Conservation (phyloP, 2,329 filamentous ascomycete genomes). For the Penicillium sp. region DNA sequence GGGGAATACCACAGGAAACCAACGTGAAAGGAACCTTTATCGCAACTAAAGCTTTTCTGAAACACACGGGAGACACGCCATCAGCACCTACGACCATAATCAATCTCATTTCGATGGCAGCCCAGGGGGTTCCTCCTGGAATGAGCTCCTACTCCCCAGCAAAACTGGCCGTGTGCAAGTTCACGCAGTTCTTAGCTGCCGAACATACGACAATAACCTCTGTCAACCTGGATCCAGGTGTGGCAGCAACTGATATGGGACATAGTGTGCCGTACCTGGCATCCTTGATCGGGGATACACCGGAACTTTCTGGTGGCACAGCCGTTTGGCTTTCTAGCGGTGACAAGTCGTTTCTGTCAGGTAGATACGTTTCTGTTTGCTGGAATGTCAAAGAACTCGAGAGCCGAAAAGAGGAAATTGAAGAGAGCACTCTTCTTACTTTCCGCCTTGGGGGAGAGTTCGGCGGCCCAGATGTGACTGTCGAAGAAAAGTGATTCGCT, state of each 20-base stretch:
- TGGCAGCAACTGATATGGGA: slow-evolving; percentile 39
- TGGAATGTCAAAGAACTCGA: slow-evolving; percentile 26
- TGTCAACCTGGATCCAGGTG: slow-evolving; percentile 39
- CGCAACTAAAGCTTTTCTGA: slow-evolving; percentile 37
- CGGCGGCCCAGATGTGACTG: slow-evolving; percentile 5
- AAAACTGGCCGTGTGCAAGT: slow-evolving; percentile 39
- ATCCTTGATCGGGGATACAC: slow-evolving; percentile 13
- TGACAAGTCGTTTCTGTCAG: slow-evolving; percentile 18
- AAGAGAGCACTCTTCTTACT: background rate
- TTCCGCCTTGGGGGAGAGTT: slow-evolving; percentile 9
- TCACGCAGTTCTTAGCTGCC: slow-evolving; percentile 35
- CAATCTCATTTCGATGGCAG: slow-evolving; percentile 29
- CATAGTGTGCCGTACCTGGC: slow-evolving; percentile 14
- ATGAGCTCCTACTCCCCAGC: slow-evolving; percentile 37
- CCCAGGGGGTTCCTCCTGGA: slow-evolving; percentile 20
- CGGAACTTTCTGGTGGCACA: slow-evolving; percentile 12
- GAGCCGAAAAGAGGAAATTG: slow-evolving; percentile 19
- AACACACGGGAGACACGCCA: slow-evolving; percentile 14
- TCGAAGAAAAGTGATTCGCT: background rate
- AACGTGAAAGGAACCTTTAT: slow-evolving; percentile 41
- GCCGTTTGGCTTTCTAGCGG: slow-evolving; percentile 21
- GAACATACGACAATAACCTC: slow-evolving; percentile 42
- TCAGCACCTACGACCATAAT: slow-evolving; percentile 31
- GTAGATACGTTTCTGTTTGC: slow-evolving; percentile 14
- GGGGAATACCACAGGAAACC: slow-evolving; percentile 28